A percentile compares a stretch with the other conserved stretches of the same genome.
Evolutionary conservation across 2,329 filamentous ascomycete species (phyloP).

Genomic region (Ambrosiella beaveri): DNA sequence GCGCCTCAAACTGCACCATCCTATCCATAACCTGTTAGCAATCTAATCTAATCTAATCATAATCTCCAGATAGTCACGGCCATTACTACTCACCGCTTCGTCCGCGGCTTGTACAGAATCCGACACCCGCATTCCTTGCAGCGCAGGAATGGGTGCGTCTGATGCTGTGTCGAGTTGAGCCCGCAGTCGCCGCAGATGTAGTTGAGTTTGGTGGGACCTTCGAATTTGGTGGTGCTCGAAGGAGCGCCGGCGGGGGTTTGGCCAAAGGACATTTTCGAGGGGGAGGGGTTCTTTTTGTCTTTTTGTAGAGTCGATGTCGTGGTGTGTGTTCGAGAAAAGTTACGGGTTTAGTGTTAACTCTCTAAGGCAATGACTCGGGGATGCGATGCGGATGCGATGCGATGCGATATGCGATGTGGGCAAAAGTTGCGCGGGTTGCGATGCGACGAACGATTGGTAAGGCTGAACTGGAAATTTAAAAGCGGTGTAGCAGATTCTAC

Average conservation of each 20-base stretch:
- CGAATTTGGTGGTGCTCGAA: conserved; percentile 22
- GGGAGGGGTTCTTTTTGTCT: too few relatives aligned
- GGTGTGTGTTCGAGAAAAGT: too few relatives aligned
- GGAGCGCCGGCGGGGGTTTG: conserved; percentile 45
- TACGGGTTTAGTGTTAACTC: too few relatives aligned
- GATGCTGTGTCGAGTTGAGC: conserved; percentile 29
- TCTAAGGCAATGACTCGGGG: too few relatives aligned
- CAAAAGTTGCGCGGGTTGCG: neutral
- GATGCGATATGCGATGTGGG: neutral
- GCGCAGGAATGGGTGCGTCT: conserved; percentile 74
- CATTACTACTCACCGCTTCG: conserved; percentile 58
- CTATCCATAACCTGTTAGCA: conserved; percentile 28
- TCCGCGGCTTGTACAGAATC: conserved; percentile 93
- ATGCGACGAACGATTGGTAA: neutral
- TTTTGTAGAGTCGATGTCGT: too few relatives aligned
- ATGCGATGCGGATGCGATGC: neutral
- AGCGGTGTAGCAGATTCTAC: neutral
- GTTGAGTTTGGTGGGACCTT: conserved; percentile 25
- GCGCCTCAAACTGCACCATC: conserved; percentile 97
- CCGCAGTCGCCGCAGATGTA: conserved; percentile 30
- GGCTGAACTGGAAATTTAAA: neutral
- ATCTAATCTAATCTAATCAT: neutral
- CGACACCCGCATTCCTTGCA: conserved; percentile 90
- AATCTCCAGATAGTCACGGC: neutral
- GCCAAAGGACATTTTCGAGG: conserved; percentile 36